These are phyloP conservation scores for Quercus dentata DNA, from an alignment of 306 rosid species.

Conservation along the genomic window DNA sequence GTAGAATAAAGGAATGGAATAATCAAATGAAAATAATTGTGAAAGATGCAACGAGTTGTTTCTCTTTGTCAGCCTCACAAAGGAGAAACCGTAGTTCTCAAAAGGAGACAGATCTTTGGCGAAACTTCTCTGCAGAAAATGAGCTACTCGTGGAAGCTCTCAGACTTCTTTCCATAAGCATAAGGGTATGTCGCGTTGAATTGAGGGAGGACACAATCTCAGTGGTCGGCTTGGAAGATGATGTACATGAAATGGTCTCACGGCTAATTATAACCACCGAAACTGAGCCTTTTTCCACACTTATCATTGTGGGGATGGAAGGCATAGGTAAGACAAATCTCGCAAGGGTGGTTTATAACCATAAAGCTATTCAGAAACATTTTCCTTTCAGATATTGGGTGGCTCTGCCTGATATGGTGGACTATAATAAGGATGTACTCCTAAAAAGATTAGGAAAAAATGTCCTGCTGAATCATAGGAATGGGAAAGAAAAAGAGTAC, in stretches of 20 bases:
- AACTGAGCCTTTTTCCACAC: background rate
- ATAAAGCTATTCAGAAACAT: background rate
- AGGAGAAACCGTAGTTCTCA: no score
- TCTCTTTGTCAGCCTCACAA: no score
- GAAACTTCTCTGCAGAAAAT: no score
- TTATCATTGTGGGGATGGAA: conserved; percentile 18
- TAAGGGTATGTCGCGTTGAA: background rate
- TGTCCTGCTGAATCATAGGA: no score
- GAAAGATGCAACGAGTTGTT: no score
- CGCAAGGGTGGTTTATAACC: conserved; percentile 2
- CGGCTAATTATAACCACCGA: background rate
- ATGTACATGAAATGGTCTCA: conserved; percentile 1
- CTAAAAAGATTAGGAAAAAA: no score
- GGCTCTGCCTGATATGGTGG: background rate
- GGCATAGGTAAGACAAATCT: conserved; percentile 21
- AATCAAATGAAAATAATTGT: no score
- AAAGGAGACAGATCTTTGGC: no score
- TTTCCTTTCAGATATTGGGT: background rate
- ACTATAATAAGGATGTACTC: no score
- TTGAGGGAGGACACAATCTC: conserved; percentile 2
- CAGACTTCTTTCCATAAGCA: background rate
- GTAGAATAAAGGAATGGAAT: no score
- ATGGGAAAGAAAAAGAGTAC: no score
- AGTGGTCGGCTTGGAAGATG: conserved; percentile 13
- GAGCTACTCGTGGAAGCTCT: no score